Base-by-base conservation (phyloP, 352 stramenopile genomes). In the Peronospora tabacina region DNA sequence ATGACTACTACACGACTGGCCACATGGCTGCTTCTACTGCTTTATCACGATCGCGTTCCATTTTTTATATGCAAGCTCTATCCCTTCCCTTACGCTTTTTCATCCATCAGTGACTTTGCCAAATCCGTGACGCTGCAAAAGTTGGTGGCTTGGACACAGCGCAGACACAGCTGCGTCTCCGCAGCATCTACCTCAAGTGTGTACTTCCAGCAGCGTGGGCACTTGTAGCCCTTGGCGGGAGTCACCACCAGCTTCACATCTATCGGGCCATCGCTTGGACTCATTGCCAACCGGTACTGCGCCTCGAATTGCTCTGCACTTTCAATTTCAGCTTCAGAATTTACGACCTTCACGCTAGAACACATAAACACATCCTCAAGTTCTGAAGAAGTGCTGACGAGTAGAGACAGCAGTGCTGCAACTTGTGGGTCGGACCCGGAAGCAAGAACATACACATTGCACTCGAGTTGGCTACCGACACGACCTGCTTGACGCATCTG, bases 151-250 rank as follows among this genome's bases (percentile, higher is more conserved):
- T 48, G 26, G 7, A 69, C 68, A 49, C 75, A 87, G 28, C 75
- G 75, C 24, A 70, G 8, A 49, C 75, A 87, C 15, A 87, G 57
- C 44, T 64, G 62, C 19, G 69, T 72, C 63, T 84, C 75, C 0
- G 41, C 51, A 1, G 48, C 66, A 43, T 87, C 73, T 7, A 87
- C 75, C 32, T 85, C 75, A 0, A 50, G 37, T 22, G 70, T 59
- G 50, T 89, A 91, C 58, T 94, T 92, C 82, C 82, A 95, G 73
- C 85, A 95, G 11, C 85, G 82, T 24, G 82, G 75, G 48, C 87
- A 96, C 62, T 96, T 96, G 54, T 88, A 70, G 24, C 79, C 84
- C 37, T 63, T 62, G 9, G 85, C 81, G 5, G 49, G 66, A 35
- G 64, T 69, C 41, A 96, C 62, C 4, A 82, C 58, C 9, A 90